These are phyloP conservation scores for Rhynchosporium graminicola DNA, from an alignment of 2,329 filamentous ascomycete species.

Conservation along the genomic window DNA sequence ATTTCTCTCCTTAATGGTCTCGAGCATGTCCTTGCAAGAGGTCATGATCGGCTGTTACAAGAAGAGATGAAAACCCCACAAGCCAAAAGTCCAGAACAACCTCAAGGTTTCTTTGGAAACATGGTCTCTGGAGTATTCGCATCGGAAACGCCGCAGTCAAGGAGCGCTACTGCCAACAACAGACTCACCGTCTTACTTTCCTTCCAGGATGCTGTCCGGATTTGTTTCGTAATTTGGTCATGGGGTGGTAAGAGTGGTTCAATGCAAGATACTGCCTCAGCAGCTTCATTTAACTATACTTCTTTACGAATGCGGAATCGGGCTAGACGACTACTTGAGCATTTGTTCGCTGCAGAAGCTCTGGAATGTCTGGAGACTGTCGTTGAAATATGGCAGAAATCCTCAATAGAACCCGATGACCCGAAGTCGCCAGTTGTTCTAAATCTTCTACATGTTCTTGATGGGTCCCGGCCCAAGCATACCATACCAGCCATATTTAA, in stretches of 20 bases:
- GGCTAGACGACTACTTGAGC: slow-evolving; percentile 83
- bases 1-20: slow-evolving; percentile 90
- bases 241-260: slow-evolving; percentile 73
- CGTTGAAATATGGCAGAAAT: slow-evolving; percentile 76
- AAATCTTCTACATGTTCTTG: slow-evolving; percentile 84
- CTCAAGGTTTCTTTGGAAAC: slow-evolving; percentile 87
- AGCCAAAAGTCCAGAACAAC: slow-evolving; percentile 77
- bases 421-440: slow-evolving; percentile 68
- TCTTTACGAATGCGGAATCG: slow-evolving; percentile 89
- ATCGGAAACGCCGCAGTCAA: slow-evolving; percentile 72
- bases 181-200: slow-evolving; percentile 91
- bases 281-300: slow-evolving; percentile 86
- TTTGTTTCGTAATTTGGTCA: slow-evolving; percentile 92
- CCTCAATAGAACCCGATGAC: slow-evolving; percentile 47
- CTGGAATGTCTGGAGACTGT: slow-evolving; percentile 92
- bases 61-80: slow-evolving; percentile 72
- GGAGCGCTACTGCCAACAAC: slow-evolving; percentile 87
- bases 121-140: slow-evolving; percentile 92
- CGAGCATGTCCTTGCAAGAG: slow-evolving; percentile 84
- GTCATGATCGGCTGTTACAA: slow-evolving; percentile 76
- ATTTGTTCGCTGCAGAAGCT: slow-evolving; percentile 88
- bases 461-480: slow-evolving; percentile 86
- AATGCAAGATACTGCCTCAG: slow-evolving; percentile 65
- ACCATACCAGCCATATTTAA: slow-evolving; percentile 95
- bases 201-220: slow-evolving; percentile 91